A percentile compares a stretch with the other conserved stretches of the same genome.
Evolutionary conservation across 352 stramenopile genomes (phyloP).

Genomic region (Globisporangium polare): DNA sequence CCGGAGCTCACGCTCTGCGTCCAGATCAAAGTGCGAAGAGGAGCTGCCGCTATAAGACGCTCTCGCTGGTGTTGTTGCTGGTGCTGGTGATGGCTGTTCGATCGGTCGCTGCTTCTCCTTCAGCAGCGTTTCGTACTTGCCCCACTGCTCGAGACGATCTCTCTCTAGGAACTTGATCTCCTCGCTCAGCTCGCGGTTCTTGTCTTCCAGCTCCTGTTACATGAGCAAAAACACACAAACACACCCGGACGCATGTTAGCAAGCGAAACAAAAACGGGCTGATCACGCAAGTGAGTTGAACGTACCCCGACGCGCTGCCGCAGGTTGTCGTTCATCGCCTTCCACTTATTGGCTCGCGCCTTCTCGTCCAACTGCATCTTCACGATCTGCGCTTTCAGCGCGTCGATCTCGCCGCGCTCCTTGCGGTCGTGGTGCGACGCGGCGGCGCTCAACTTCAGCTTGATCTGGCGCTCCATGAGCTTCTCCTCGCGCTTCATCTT

Average conservation of each 20-base stretch:
- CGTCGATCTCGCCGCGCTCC: conserved; percentile 64
- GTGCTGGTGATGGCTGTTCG: not conserved
- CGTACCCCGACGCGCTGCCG: conserved; percentile 64
- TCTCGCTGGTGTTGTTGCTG: not conserved
- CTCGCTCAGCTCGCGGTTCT: conserved; percentile 64
- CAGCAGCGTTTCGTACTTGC: conserved; percentile 51
- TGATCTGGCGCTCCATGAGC: conserved; percentile 67
- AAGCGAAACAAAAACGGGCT: not conserved
- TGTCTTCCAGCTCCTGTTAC: conserved; percentile 66
- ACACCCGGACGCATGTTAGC: too few relatives aligned
- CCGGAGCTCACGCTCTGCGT: conserved; percentile 16
- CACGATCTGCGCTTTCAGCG: conserved; percentile 79
- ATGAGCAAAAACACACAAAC: not conserved
- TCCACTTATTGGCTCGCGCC: conserved; percentile 48
- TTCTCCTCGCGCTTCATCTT: conserved; percentile 79
- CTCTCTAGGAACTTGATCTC: conserved; percentile 80
- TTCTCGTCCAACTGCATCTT: conserved; percentile 78
- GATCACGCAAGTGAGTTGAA: too few relatives aligned
- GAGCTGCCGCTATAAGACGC: not conserved
- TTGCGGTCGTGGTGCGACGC: conserved; percentile 52
- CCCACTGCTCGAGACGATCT: conserved; percentile 72
- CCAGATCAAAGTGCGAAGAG: conserved; percentile 9
- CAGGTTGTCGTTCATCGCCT: conserved; percentile 60
- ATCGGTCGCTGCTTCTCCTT: conserved; percentile 29
- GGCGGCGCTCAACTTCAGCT: conserved; percentile 55